A percentile compares a stretch with the other conserved stretches of the same genome.
Conservation (phyloP, 306 rosid genomes). For the Cucurbita ficifolia region DNA sequence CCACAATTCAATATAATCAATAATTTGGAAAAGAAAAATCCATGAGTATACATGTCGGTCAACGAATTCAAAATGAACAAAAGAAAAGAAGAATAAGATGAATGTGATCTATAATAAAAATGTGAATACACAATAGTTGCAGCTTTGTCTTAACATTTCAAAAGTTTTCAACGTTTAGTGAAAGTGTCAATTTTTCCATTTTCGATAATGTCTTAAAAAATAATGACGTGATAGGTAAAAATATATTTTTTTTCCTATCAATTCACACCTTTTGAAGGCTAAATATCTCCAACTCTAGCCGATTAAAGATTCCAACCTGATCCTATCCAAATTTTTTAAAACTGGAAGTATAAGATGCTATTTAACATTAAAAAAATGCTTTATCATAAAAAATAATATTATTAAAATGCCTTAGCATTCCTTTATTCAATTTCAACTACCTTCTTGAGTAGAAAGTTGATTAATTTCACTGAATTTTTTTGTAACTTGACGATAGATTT, state of each 20-base stretch:
- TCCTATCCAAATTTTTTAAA: not conserved
- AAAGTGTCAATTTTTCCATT: not conserved
- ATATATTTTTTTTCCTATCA: not conserved
- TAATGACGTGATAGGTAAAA: not conserved
- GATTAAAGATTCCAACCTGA: not conserved
- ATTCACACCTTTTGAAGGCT: not conserved
- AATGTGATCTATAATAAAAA: not conserved
- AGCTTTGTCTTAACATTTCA: not conserved
- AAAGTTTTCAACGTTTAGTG: not conserved
- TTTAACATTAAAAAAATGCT: not conserved
- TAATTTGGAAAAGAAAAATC: not conserved
- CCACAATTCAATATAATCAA: not conserved
- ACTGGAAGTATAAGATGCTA: not conserved
- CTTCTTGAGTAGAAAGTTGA: not conserved
- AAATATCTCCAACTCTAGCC: not conserved
- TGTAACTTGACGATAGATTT: not conserved
- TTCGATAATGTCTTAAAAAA: not conserved
- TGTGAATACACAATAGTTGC: not conserved
- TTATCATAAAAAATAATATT: not conserved
- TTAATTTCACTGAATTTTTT: not conserved
- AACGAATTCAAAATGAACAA: slow-evolving; percentile 4
- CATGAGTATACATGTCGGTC: not conserved
- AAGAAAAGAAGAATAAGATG: not conserved
- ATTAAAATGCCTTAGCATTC: not conserved
- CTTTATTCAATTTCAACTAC: not conserved